Evolutionary conservation across 306 rosid species (phyloP).

Genomic region (Fragaria ananassa): DNA sequence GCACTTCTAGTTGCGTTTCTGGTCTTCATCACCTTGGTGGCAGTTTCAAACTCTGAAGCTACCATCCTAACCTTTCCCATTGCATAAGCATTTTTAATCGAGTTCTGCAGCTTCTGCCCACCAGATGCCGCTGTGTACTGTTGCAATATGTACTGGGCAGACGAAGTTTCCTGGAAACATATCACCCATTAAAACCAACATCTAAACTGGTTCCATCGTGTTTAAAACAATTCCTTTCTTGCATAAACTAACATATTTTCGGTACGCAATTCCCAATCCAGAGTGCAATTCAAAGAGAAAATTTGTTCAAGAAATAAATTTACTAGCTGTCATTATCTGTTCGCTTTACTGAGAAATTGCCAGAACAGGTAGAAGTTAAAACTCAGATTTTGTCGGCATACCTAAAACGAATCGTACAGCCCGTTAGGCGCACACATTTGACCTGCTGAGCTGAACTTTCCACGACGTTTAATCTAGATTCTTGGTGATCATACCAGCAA

Average conservation of each 20-base stretch:
- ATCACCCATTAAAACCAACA: not conserved
- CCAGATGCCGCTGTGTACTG: slow-evolving; percentile 95
- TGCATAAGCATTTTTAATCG: slow-evolving; percentile 80
- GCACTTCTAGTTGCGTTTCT: slow-evolving; percentile 66
- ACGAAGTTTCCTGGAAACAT: slow-evolving; percentile 78
- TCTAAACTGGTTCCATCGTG: not conserved
- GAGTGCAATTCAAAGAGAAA: not conserved
- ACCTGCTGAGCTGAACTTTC: slow-evolving; percentile 1
- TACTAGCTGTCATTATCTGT: slow-evolving; percentile 21
- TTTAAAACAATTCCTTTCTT: not conserved
- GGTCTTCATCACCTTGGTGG: slow-evolving; percentile 72
- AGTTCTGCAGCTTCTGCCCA: slow-evolving; percentile 85
- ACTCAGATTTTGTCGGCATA: not conserved
- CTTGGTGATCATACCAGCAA: not conserved
- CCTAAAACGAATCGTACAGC: not conserved
- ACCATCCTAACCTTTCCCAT: slow-evolving; percentile 98
- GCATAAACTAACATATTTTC: not conserved
- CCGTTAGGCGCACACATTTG: slow-evolving; percentile 14
- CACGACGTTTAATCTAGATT: not conserved
- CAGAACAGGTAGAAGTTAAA: not conserved
- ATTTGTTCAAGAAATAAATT: not conserved
- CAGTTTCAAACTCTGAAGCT: slow-evolving; percentile 94
- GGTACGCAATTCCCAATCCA: not conserved
- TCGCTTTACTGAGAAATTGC: not conserved
- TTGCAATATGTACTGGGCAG: slow-evolving; percentile 98